Conservation (phyloP, 1,284 basidiomycete genomes). For the Cutaneotrichosporon sp. region DNA sequence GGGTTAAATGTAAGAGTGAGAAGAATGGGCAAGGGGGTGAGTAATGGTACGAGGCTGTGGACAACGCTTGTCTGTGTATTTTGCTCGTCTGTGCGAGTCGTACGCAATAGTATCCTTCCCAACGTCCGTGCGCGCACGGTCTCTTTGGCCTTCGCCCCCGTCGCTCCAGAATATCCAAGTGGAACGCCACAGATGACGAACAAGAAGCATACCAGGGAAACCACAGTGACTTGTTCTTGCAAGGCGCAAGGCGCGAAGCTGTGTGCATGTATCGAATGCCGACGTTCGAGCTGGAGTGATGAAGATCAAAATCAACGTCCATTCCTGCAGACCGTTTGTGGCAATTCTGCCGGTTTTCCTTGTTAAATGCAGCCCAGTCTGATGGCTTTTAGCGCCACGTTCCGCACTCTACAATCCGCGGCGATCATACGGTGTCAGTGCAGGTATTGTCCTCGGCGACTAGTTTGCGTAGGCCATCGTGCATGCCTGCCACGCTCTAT, state of each 20-base stretch:
- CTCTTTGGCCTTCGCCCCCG: background rate
- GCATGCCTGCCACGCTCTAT: conserved; percentile 1
- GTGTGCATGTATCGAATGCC: background rate
- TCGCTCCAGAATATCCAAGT: background rate
- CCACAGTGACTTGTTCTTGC: no score
- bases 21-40: background rate
- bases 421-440: background rate
- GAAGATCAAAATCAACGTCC: no score
- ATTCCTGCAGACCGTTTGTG: no score
- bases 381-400: no score
- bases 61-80: background rate
- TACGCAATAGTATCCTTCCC: no score
- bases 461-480: background rate
- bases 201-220: no score
- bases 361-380: no score
- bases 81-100: no score
- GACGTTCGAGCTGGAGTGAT: no score
- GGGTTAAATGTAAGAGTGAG: no score
- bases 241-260: background rate
- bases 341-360: no score
- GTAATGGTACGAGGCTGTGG: background rate
- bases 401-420: background rate
- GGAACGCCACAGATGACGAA: no score
- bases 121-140: background rate
- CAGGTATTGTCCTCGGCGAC: background rate